These are phyloP conservation scores for Salvia hispanica DNA, from an alignment of 257 asterid species.

Conservation along the genomic window DNA sequence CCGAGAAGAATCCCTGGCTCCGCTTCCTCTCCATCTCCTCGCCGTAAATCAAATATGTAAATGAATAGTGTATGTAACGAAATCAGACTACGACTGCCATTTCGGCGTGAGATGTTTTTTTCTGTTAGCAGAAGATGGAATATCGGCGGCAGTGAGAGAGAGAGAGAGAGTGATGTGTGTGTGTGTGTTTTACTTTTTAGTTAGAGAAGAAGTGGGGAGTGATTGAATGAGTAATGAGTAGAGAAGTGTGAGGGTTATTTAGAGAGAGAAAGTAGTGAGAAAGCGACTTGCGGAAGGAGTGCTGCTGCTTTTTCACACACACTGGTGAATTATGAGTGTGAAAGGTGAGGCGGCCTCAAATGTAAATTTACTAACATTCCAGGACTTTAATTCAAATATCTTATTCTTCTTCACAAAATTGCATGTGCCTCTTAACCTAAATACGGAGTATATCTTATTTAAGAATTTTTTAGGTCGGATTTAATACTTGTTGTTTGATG, in stretches of 20 bases:
- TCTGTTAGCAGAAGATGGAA: background rate
- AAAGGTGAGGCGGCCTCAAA: background rate
- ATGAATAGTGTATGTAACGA: background rate
- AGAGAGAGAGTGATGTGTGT: background rate
- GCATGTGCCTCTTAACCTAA: no score
- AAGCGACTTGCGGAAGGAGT: constrained; percentile 36
- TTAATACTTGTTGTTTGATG: no score
- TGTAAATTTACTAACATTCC: no score
- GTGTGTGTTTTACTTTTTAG: constrained; percentile 17
- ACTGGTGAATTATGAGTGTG: constrained; percentile 30
- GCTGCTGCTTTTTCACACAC: constrained; percentile 34
- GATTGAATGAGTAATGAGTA: constrained; percentile 2
- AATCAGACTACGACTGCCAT: background rate
- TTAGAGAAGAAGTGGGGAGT: constrained; percentile 34
- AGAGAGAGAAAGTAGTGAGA: constrained; percentile 42
- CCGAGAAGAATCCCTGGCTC: constrained; percentile 92
- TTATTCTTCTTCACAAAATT: no score
- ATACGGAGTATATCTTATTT: no score
- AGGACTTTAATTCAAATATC: no score
- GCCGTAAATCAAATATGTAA: background rate
- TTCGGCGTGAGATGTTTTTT: no score
- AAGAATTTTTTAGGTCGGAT: no score
- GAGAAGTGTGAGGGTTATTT: constrained; percentile 22
- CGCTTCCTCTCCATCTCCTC: constrained; percentile 73
- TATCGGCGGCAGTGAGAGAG: constrained; percentile 20